Base-by-base conservation (phyloP, 1,284 basidiomycete species). In the Ustilago loliicola region DNA sequence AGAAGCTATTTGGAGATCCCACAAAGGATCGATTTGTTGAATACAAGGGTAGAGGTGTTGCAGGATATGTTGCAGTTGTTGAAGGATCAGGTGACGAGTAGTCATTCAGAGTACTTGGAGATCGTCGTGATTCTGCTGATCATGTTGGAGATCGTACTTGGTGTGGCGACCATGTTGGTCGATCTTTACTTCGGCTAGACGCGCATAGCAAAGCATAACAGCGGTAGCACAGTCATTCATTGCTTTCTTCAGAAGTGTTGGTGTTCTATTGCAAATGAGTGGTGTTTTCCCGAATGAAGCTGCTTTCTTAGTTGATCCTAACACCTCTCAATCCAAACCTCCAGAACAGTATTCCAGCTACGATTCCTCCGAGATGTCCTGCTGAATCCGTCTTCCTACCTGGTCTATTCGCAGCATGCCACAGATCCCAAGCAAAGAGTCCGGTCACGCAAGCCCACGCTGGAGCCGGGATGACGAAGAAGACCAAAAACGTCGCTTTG, bases 31-130 rank as follows among this genome's bases (percentile, higher is more conserved):
- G 94, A 96, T 86, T 88, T 98, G 47, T 89, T 98, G 67, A 98
- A 97, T 87, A 94, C 94, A 34, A 92, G 95, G 69, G 95, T 98
- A 25, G 96, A 96, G 66, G 89, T 98, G 67, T 88, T 98, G 45
- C 95, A 98, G 89, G 95, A 98, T 86, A 97, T 98, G 94, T 90
- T 98, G 10, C 93, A 95, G 86, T 90, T 98, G 61, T 89, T 98
- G 56, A 98, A 98, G 87, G 96, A 98, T 87, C 93, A 93, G 10
- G 96, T 97, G 38, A 94, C 94, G 25, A 94, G 92, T 73, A 91
- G 91, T 81, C 95, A 98, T 82, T 92, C 94, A 2, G 95, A 98
- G 87, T 91, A 94, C 45, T 89, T 98, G n/a, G 95, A 98, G 87
- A 93, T 94, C 81, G 94, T 98, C 76, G 94, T 98, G 79, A 97